Base-by-base conservation (phyloP, 495 filamentous ascomycete species). In the Aspergillus nanangensis region DNA sequence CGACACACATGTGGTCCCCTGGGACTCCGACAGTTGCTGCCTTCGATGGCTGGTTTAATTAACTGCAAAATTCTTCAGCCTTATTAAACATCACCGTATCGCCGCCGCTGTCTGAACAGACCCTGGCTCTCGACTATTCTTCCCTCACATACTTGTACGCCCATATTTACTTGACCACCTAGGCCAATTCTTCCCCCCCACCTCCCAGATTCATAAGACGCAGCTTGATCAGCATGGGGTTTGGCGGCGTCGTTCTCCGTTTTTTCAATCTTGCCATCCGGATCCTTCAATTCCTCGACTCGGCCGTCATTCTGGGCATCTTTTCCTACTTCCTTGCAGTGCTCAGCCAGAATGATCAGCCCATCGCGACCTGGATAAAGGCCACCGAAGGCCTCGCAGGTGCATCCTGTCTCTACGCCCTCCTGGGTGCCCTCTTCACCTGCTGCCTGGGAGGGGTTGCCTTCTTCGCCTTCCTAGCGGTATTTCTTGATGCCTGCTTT, bases 321-420 rank as follows among this genome's bases (percentile, higher is more conserved):
- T 91, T 84, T 76, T 87, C 84, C 20, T 95, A 71, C 47, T 70
- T 52, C 46, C 56, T 70, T 15, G 67, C 69, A 50, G 60, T 69
- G 18, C 80, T 89, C 9, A 44, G 72, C 38, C 71, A 78, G 50
- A 76, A 86, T 63, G 50, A 79, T 52, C 58, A 79, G 17, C 33
- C 52, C 27, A 88, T 90, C 53, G 69, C 74, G 3, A 78, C 60
- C 52, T 86, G 79, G 73, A 66, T 82, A 41, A 81, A 79, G 41
- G 90, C 90, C 31, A 87, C 94, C 21, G 84, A 87, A 48, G 90
- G 90, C 61, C 83, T 96, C 27, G 75, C 87, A 1, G 90, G 88
- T 39, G 76, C 76, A 5, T 86, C 80, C 3, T 74, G 81, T 1
- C 63, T 91, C 5, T 96, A 95, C 63, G 78, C 81, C 8, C 62